Percentiles rank a stretch among this genome's conserved stretches.
Evolutionary conservation across 2,329 filamentous ascomycete genomes (phyloP).

Genomic region (Geosmithia morbida): DNA sequence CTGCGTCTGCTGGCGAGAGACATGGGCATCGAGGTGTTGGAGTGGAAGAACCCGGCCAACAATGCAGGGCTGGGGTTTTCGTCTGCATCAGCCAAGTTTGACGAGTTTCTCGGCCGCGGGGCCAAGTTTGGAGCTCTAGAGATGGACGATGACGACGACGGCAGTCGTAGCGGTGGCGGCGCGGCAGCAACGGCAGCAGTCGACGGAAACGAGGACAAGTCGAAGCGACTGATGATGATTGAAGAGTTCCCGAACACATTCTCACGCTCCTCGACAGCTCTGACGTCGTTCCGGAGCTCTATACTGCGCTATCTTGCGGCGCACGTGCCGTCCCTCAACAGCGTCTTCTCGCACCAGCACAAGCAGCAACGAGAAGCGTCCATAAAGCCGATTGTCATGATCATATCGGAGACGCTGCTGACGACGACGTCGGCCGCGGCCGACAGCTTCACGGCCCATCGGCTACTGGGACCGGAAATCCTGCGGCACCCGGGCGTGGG

Average conservation of each 20-base stretch:
- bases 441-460: slow-evolving; percentile 87
- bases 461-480: slow-evolving; percentile 76
- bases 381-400: slow-evolving; percentile 65
- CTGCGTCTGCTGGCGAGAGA: slow-evolving; percentile 62
- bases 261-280: slow-evolving; percentile 44
- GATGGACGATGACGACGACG: slow-evolving; percentile 11
- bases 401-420: slow-evolving; percentile 81
- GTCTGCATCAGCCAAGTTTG: slow-evolving; percentile 69
- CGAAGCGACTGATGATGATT: slow-evolving; percentile 50
- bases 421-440: slow-evolving; percentile 73
- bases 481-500: slow-evolving; percentile 65
- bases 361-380: slow-evolving; percentile 24
- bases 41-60: slow-evolving; percentile 77
- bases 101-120: slow-evolving; percentile 76
- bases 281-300: slow-evolving; percentile 60
- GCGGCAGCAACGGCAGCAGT: slow-evolving; percentile 6
- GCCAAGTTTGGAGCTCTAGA: slow-evolving; percentile 67
- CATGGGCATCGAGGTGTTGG: slow-evolving; percentile 63
- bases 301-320: slow-evolving; percentile 62
- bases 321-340: slow-evolving; percentile 41
- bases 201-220: slow-evolving; percentile 1
- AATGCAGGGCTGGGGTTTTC: slow-evolving; percentile 45
- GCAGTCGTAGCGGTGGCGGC: not conserved
- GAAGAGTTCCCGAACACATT: slow-evolving; percentile 76
- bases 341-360: slow-evolving; percentile 19